Percentiles rank a stretch among this genome's conserved stretches.
Evolutionary conservation across 177 flowering plant species (phyloP).

Genomic region (Tripterygium wilfordii): DNA sequence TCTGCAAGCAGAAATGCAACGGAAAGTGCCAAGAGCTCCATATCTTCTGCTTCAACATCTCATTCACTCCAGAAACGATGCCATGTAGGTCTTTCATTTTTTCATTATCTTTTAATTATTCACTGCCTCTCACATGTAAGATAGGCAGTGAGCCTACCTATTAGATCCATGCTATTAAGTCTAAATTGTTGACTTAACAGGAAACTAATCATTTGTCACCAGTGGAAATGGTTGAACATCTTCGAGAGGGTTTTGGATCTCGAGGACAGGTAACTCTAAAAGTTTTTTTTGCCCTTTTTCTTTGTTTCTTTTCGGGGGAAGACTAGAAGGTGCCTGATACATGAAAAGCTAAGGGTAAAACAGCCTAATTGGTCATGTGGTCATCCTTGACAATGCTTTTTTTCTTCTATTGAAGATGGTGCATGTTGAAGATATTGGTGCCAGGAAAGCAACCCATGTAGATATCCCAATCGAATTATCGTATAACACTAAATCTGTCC

Average conservation of each 20-base stretch:
- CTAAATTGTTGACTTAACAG: conserved; percentile 32
- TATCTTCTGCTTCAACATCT: conserved; percentile 23
- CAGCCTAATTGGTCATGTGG: too few species aligned
- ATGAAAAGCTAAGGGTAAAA: not conserved
- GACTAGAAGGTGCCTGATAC: not conserved
- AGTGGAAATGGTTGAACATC: conserved; percentile 79
- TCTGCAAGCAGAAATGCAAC: conserved; percentile 13
- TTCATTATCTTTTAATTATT: not conserved
- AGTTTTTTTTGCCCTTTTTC: not conserved
- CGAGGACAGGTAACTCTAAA: conserved; percentile 69
- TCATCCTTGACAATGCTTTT: too few species aligned
- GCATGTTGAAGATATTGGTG: conserved; percentile 68
- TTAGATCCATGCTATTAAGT: not conserved
- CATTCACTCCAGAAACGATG: conserved; percentile 28
- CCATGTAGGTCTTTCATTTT: conserved; percentile 32
- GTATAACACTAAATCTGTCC: conserved; percentile 39
- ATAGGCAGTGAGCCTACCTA: not conserved
- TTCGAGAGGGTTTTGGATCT: conserved; percentile 60
- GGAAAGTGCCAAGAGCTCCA: conserved; percentile 24
- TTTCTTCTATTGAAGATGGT: conserved; percentile 66
- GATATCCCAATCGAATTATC: conserved; percentile 65
- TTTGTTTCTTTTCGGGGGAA: not conserved
- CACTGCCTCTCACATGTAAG: not conserved
- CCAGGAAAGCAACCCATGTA: conserved; percentile 46
- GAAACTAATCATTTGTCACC: conserved; percentile 52